Evolutionary conservation across 176 grass and related monocot genomes (phyloP), one percentile per base, ranked within the genome.

Genomic region (Sorghum bicolor): DNA sequence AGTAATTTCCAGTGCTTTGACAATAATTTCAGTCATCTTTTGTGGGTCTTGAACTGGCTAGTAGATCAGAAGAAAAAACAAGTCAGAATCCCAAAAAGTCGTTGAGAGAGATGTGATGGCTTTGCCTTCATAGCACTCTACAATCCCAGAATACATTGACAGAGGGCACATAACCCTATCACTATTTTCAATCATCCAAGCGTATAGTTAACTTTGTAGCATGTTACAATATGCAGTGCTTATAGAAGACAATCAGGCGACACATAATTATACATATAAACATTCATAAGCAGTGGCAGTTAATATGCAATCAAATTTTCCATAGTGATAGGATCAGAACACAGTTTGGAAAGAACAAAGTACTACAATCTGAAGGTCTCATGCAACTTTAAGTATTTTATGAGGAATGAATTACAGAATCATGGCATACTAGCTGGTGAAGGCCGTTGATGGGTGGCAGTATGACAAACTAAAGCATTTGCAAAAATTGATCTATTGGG

Each of bases 21-120:
- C 93, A 82, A 98, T 98, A 40, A 90, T 94, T 83, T 82, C 77
- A 55, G 93, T 98, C 91, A 98, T 96, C 78, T 98, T 94, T 77
- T 82, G 77, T 43, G 96, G 96, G 47, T 99, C 91, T 96, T 99
- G 93, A 82, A 99, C 91, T 58, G 96, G 96, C 96, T 96, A 78
- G 69, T 53, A 86, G 67, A 80, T 66, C 60, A 81, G n/a, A 61
- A 61, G 32, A 76, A 74, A 65, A 79, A 64, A 34, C 14, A 41
- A 80, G 68, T 86, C 30, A 75, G 9, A 39, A 41, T 48, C 66
- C 68, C 40, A 44, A 83, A 75, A 50, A 39, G 24, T 30, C 33
- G 14, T 13, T 80, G 57, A 24, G 4, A 36, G 65, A 29, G 31
- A 2, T 60, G 32, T 79, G 28, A 79, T 48, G 29, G 29, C 70